Evolutionary conservation across 495 filamentous ascomycete species (phyloP).

Genomic region (Massariosphaeria phaeospora): DNA sequence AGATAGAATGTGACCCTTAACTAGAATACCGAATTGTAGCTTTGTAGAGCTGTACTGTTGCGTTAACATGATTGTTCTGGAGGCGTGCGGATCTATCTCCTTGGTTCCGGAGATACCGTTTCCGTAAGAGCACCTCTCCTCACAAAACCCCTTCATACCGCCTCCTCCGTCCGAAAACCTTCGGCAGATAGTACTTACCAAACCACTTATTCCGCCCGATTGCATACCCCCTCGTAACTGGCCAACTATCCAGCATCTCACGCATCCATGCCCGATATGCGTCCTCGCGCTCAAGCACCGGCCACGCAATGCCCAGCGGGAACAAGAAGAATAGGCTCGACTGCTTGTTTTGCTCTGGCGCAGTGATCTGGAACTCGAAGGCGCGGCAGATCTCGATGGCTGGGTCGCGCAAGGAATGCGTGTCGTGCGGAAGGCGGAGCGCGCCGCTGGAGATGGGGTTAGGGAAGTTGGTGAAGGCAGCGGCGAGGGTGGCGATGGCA

Average conservation of each 20-base stretch:
- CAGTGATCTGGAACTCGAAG: constrained; percentile 15
- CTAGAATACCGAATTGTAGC: too few species aligned
- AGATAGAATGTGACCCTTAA: too few species aligned
- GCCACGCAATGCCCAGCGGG: constrained; percentile 18
- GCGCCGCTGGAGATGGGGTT: neutral
- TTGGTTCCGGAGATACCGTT: too few species aligned
- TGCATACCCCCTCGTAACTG: constrained; percentile 18
- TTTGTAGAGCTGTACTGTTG: too few species aligned
- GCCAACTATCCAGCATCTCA: constrained; percentile 5
- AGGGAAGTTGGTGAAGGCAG: neutral
- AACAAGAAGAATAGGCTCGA: constrained; percentile 16
- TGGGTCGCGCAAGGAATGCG: neutral
- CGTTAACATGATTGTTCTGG: too few species aligned
- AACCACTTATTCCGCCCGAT: constrained; percentile 20
- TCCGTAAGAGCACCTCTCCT: too few species aligned
- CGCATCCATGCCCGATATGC: constrained; percentile 9
- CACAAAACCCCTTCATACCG: too few species aligned
- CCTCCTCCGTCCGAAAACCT: neutral
- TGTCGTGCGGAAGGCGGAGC: constrained; percentile 1
- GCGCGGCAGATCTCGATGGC: constrained; percentile 24
- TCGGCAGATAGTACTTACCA: constrained; percentile 10
- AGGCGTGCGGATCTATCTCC: too few species aligned
- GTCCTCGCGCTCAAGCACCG: constrained; percentile 10
- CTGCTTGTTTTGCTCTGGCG: neutral
- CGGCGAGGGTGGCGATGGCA: neutral